Evolutionary conservation across 2,329 filamentous ascomycete genomes (phyloP).

Genomic region (Phialophora macrospora): DNA sequence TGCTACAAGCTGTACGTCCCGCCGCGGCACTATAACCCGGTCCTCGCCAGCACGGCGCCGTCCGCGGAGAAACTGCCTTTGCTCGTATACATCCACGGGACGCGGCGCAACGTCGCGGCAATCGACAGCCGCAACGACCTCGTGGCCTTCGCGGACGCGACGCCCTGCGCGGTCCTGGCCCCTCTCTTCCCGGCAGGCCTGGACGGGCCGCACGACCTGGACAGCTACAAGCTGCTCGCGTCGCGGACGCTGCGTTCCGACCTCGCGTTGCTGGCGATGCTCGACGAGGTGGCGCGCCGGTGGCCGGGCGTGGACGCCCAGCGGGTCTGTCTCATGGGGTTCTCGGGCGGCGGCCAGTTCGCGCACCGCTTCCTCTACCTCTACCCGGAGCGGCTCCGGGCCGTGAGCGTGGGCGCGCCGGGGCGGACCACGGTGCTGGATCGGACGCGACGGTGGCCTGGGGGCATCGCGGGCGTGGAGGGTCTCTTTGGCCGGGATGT

Average conservation of each 20-base stretch:
- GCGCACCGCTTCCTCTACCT: conserved; percentile 44
- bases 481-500: not conserved
- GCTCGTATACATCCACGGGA: conserved; percentile 44
- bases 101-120: conserved; percentile 35
- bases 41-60: not conserved
- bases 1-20: conserved; percentile 18
- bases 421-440: conserved; percentile 41
- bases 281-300: conserved; percentile 42
- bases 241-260: conserved; percentile 40
- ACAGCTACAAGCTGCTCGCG: conserved; percentile 42
- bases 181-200: conserved; percentile 44
- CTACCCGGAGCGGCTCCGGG: conserved; percentile 41
- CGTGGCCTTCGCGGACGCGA: conserved; percentile 39
- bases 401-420: conserved; percentile 44
- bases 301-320: conserved; percentile 42
- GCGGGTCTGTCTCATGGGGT: conserved; percentile 42
- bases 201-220: conserved; percentile 42
- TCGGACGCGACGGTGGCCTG: not conserved
- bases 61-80: conserved; percentile 38
- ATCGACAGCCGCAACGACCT: conserved; percentile 24
- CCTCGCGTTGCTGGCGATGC: conserved; percentile 41
- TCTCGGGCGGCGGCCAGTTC: conserved; percentile 45
- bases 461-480: not conserved
- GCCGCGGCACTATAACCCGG: conserved; percentile 11
- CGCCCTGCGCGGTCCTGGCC: conserved; percentile 41